phyloP scores from a whole-genome alignment of 352 stramenopile genomes.

The Phytopythium boreale region DNA sequence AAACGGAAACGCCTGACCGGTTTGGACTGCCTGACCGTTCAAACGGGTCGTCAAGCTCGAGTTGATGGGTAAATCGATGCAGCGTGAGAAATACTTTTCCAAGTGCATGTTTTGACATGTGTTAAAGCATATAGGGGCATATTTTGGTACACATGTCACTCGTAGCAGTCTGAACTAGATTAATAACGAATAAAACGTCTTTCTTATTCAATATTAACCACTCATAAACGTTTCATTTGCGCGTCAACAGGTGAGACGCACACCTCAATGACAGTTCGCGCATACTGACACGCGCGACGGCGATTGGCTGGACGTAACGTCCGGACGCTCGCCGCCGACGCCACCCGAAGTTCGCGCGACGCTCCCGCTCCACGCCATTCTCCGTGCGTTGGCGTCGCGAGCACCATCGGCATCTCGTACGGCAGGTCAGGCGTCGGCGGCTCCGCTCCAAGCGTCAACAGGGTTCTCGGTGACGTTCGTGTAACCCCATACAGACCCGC shows the following conservation, averaged over 20 bases:
- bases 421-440: no score
- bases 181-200: not conserved
- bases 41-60: not conserved
- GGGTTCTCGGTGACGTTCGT: not conserved
- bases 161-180: not conserved
- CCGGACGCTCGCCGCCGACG: not conserved
- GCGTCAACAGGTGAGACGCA: not conserved
- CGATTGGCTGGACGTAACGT: slow-evolving; percentile 5
- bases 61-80: not conserved
- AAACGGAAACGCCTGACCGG: no score
- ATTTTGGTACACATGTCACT: not conserved
- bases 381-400: no score
- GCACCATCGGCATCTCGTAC: no score
- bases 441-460: not conserved
- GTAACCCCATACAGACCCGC: no score
- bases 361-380: no score
- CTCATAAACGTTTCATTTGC: not conserved
- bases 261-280: not conserved
- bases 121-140: not conserved
- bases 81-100: not conserved
- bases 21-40: not conserved
- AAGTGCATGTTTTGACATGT: not conserved
- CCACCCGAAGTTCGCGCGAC: no score
- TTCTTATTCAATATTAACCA: not conserved
- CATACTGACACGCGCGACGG: not conserved